Base-by-base conservation (phyloP, 441 rosid species). In the Corymbia calophylla region DNA sequence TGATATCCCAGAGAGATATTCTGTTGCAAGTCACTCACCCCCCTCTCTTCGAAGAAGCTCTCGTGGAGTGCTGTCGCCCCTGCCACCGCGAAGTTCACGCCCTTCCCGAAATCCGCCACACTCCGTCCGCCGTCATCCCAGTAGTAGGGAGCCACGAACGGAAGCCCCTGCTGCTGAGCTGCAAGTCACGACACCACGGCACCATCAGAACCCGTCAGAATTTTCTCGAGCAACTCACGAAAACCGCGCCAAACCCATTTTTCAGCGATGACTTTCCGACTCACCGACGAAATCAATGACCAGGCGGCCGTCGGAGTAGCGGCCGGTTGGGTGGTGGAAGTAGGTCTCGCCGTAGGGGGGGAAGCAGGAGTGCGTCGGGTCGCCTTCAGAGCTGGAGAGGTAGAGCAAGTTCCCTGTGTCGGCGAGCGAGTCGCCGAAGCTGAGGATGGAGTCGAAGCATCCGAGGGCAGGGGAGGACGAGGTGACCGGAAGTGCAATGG, bases 371-470 rank as follows among this genome's bases (percentile, higher is more conserved):
- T 62, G 89, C 25, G 91, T 93, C 25, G 89, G 93, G 62, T 35
- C 77, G 29, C 39, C 89, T 9, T 90, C 88, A 27, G 39, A 87
- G 31, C 80, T 25, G n/a, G 91, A 87, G 21, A 91, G 81, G 66
- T n/a, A 51, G 55, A 88, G 68, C 12, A 77, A 86, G 88, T 94
- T 94, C 9, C 95, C 95, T 14, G 96, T 94, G 70, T 95, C 96
- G 23, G 94, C 89, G 8, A 90, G 80, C 4, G 96, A 95, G 88
- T 95, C 95, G 64, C 96, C 95, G n/a, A 95, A 94, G 94, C 94
- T 94, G 89, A 94, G 88, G 87, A 93, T 88, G 3, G 95, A 94
- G 25, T 87, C 85, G 89, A 88, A 92, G 53, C 86, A 53, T 56
- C 70, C 86, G 44, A 17, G 49, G 23, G 31, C 49, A 2, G 4